phyloP scores from a whole-genome alignment of 108 stramenopile genomes.

The Pseudonitzschia multiseries region DNA sequence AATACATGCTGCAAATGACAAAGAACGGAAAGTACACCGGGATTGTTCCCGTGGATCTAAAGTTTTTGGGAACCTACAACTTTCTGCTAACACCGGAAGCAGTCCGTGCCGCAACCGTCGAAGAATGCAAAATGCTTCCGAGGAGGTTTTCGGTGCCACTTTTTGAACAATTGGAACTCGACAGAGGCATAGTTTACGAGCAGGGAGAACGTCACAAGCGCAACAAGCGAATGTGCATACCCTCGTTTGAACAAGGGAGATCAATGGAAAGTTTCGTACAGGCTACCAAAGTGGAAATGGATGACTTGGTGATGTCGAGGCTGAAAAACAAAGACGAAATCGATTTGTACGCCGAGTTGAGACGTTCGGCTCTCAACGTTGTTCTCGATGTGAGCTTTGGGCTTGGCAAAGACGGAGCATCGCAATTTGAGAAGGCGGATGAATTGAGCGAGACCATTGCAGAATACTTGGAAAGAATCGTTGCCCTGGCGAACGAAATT shows the following conservation, averaged over 20 bases:
- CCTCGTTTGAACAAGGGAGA: conserved; percentile 15
- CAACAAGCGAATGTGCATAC: conserved; percentile 20
- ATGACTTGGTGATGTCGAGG: not conserved
- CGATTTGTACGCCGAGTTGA: conserved; percentile 32
- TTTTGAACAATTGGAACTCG: conserved; percentile 19
- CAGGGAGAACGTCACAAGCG: conserved; percentile 15
- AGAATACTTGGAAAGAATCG: conserved; percentile 27
- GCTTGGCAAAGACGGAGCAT: conserved; percentile 9
- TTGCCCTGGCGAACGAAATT: conserved; percentile 29
- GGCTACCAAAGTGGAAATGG: conserved; percentile 1
- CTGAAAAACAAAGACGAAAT: not conserved
- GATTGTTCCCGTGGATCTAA: conserved; percentile 9
- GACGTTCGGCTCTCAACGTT: conserved; percentile 17
- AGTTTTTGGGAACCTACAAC: conserved; percentile 12
- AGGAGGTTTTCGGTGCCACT: conserved; percentile 26
- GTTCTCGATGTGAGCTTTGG: conserved; percentile 24
- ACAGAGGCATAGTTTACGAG: conserved; percentile 28
- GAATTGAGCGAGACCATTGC: conserved; percentile 22
- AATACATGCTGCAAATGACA: conserved; percentile 24
- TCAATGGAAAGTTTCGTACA: conserved; percentile 19
- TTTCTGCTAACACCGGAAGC: conserved; percentile 26
- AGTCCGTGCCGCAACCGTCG: conserved; percentile 13
- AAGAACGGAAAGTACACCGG: conserved; percentile 10
- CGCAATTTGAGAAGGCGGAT: conserved; percentile 10
- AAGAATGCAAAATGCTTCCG: conserved; percentile 6